Conservation (phyloP, 768 basidiomycete genomes). For the Boletus bicolor region DNA sequence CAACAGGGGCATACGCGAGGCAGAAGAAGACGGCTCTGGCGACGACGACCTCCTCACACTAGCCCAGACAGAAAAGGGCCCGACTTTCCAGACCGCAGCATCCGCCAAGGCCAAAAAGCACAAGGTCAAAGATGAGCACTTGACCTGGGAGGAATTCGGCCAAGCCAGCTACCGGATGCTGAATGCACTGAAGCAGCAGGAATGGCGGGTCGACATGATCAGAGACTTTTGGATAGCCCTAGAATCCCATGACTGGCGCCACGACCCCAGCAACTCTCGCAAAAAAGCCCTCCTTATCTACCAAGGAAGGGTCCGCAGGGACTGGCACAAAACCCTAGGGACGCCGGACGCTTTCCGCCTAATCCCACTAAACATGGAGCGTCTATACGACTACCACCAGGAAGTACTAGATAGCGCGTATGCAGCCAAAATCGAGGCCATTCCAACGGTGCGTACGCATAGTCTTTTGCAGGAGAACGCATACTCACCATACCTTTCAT, state of each 20-base stretch:
- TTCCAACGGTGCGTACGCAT: too few species aligned
- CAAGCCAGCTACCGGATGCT: not conserved
- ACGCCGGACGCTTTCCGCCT: not conserved
- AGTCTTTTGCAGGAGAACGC: too few species aligned
- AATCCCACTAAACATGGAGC: fast-evolving
- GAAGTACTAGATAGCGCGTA: too few species aligned
- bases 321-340: not conserved
- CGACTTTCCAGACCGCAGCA: fast-evolving
- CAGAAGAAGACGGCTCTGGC: fast-evolving
- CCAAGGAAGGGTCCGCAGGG: not conserved
- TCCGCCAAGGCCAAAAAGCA: not conserved
- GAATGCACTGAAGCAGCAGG: not conserved
- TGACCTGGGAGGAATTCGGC: not conserved
- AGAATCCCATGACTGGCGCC: not conserved
- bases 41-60: not conserved
- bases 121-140: not conserved
- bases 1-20: not conserved
- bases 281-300: not conserved
- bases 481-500: too few species aligned
- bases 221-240: not conserved
- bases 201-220: fast-evolving
- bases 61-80: not conserved
- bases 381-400: not conserved
- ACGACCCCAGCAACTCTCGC: not conserved
- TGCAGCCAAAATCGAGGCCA: too few species aligned